Evolutionary conservation across 345 rosid genomes (phyloP).

Genomic region (Trapa incisa): DNA sequence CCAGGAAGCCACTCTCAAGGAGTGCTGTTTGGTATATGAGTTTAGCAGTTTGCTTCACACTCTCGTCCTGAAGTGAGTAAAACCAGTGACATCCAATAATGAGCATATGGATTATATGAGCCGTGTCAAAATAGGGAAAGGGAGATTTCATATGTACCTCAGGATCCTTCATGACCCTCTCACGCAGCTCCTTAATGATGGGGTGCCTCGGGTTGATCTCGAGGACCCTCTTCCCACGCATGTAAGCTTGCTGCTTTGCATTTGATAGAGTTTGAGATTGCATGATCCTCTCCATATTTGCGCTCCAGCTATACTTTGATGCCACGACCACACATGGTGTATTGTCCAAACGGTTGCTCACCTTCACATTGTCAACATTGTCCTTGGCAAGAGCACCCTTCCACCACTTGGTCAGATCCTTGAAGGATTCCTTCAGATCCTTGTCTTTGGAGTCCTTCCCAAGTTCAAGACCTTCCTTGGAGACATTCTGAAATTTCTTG

Average conservation of each 20-base stretch:
- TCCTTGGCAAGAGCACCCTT: slow-evolving; percentile 59
- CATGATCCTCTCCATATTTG: slow-evolving; percentile 98
- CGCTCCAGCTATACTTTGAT: slow-evolving; percentile 92
- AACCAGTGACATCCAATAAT: background rate
- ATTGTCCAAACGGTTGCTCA: slow-evolving; percentile 79
- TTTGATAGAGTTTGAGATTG: slow-evolving; percentile 85
- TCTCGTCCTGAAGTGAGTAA: slow-evolving; percentile 39
- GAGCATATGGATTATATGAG: too few relatives aligned
- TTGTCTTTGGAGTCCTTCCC: slow-evolving; percentile 66
- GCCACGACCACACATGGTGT: slow-evolving; percentile 95
- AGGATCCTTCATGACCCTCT: slow-evolving; percentile 63
- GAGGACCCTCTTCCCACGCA: slow-evolving; percentile 89
- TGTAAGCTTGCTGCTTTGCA: slow-evolving; percentile 82
- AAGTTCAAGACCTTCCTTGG: slow-evolving; percentile 82
- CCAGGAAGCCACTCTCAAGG: slow-evolving; percentile 86
- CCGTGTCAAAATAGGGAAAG: background rate
- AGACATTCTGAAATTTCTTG: slow-evolving; percentile 87
- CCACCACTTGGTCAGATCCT: slow-evolving; percentile 97
- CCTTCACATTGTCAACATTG: slow-evolving; percentile 80
- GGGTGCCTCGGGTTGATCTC: slow-evolving; percentile 97
- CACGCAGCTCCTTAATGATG: slow-evolving; percentile 85
- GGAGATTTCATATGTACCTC: slow-evolving; percentile 42
- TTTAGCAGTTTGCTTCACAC: slow-evolving; percentile 63
- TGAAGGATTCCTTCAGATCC: slow-evolving; percentile 86
- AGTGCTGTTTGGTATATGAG: slow-evolving; percentile 91